phyloP scores from a whole-genome alignment of 169 alveolate genomes.

The Eimeria sp. region DNA sequence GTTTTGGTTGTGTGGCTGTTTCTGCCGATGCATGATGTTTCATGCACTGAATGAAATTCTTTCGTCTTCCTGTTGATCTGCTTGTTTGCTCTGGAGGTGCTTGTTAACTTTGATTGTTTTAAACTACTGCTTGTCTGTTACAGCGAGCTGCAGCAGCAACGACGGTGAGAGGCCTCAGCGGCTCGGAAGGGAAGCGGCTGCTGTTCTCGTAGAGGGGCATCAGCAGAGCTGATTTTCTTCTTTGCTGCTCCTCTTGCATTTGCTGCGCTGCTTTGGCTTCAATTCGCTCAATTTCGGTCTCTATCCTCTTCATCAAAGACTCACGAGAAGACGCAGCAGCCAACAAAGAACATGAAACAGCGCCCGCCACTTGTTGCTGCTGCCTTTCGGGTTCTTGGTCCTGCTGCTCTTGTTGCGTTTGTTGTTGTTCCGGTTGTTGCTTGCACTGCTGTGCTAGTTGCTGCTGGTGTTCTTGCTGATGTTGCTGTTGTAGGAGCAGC shows the following conservation, averaged over 20 bases:
- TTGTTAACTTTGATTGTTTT: background rate
- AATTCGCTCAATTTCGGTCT: background rate
- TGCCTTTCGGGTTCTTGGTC: background rate
- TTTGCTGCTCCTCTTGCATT: background rate
- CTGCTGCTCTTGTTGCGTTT: background rate
- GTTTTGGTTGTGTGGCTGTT: too few species aligned
- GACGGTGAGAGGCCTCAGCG: conserved; percentile 18
- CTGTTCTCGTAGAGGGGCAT: background rate
- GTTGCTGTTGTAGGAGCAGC: background rate
- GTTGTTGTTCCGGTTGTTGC: conserved; percentile 1
- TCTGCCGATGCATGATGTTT: too few species aligned
- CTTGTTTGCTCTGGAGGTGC: background rate
- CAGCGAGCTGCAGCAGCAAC: background rate
- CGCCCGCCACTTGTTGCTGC: background rate
- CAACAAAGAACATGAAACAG: background rate
- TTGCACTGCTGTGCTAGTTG: background rate
- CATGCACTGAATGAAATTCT: too few species aligned
- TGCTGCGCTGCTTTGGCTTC: background rate
- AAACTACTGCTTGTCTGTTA: background rate
- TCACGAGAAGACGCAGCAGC: background rate
- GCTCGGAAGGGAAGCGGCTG: conserved; percentile 1
- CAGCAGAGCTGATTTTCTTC: background rate
- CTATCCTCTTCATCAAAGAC: background rate
- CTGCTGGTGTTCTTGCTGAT: background rate
- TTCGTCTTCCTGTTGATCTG: background rate